Evolutionary conservation across 352 stramenopile species (phyloP).

Genomic region (Phytophthora colocasiae): DNA sequence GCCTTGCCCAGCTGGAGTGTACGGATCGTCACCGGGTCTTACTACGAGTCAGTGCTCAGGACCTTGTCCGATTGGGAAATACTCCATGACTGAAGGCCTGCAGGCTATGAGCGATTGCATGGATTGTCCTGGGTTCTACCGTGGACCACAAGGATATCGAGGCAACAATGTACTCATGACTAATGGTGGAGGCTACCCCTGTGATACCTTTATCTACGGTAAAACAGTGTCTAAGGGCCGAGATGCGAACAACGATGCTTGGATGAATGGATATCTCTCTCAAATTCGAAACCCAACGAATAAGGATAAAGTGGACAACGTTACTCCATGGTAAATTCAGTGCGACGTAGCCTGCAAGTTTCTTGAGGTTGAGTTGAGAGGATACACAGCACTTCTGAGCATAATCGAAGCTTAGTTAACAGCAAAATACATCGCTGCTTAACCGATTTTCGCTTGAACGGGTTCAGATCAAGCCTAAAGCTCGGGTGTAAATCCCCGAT

Average conservation of each 20-base stretch:
- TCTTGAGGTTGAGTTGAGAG: too few relatives aligned
- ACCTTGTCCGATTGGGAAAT: slow-evolving; percentile 75
- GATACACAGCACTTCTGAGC: too few relatives aligned
- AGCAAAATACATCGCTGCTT: too few relatives aligned
- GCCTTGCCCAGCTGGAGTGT: slow-evolving; percentile 68
- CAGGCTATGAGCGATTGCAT: slow-evolving; percentile 66
- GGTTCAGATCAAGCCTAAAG: too few relatives aligned
- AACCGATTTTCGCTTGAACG: too few relatives aligned
- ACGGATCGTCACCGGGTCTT: slow-evolving; percentile 59
- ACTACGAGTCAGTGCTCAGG: slow-evolving; percentile 63
- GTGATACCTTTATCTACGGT: slow-evolving; percentile 61
- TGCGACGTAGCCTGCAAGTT: too few relatives aligned
- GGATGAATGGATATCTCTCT: slow-evolving; percentile 44
- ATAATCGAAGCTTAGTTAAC: too few relatives aligned
- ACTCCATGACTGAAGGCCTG: slow-evolving; percentile 64
- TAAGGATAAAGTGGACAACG: slow-evolving; percentile 39
- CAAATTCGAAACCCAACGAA: slow-evolving; percentile 31
- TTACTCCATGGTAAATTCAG: slow-evolving; percentile 15
- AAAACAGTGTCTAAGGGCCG: slow-evolving; percentile 53
- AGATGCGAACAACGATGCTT: slow-evolving; percentile 38
- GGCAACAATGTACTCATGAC: slow-evolving; percentile 53
- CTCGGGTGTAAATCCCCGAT: too few relatives aligned
- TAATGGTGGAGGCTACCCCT: slow-evolving; percentile 63
- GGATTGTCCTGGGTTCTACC: slow-evolving; percentile 64
- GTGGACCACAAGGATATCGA: slow-evolving; percentile 62